Percentiles rank a stretch among this genome's conserved stretches.
Conservation (phyloP, 345 rosid species). For the Geranium brycei region DNA sequence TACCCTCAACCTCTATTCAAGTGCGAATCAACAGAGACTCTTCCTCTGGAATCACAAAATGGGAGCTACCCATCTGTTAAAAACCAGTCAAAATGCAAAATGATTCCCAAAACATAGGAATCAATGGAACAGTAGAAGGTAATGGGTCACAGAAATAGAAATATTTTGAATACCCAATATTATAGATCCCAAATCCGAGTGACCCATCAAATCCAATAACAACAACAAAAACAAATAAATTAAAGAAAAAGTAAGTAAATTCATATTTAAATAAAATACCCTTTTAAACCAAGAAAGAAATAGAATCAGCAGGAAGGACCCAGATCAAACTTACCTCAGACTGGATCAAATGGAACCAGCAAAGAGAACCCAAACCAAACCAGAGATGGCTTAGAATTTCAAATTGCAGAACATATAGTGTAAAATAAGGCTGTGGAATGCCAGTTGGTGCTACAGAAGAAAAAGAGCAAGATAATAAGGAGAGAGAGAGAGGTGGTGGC, state of each 20-base stretch:
- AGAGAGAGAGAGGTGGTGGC: not conserved
- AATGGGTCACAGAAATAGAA: not conserved
- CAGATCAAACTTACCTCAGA: conserved; percentile 30
- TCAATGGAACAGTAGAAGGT: conserved; percentile 27
- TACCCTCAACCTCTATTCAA: not conserved
- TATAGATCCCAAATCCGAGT: conserved; percentile 3
- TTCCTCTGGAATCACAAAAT: conserved; percentile 12
- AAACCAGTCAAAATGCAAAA: conserved; percentile 8
- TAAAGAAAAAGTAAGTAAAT: not conserved
- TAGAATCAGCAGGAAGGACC: conserved; percentile 10
- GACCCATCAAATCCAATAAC: conserved; percentile 6
- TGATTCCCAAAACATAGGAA: conserved; percentile 1
- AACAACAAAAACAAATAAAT: not conserved
- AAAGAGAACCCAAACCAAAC: conserved; percentile 11
- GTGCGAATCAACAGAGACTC: conserved; percentile 9
- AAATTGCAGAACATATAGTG: conserved; percentile 7
- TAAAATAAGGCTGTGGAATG: conserved; percentile 20
- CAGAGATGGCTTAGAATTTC: conserved; percentile 14
- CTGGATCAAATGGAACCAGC: conserved; percentile 18
- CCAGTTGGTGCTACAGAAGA: conserved; percentile 5
- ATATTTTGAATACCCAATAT: conserved; percentile 4
- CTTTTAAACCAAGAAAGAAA: not conserved
- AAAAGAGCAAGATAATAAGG: conserved; percentile 9
- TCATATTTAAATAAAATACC: no score
- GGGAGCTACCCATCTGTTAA: conserved; percentile 4